A percentile compares a stretch with the other conserved stretches of the same genome.
Evolutionary conservation across 495 filamentous ascomycete genomes (phyloP).

Genomic region (Sphaerosporella brunnea): DNA sequence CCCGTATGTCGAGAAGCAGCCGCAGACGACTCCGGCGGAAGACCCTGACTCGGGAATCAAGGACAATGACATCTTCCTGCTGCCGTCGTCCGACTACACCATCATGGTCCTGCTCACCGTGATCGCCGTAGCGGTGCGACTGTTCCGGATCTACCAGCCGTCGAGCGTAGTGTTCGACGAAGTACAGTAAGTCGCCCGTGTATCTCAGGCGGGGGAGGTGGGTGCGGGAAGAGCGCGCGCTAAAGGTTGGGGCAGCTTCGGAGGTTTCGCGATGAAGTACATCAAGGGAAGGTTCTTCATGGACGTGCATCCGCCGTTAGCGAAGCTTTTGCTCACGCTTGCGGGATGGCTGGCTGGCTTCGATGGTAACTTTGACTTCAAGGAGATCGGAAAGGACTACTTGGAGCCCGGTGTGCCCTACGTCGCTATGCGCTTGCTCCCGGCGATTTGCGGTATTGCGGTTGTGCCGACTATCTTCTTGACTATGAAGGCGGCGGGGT

Average conservation of each 20-base stretch:
- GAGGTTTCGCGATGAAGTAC: slow-evolving; percentile 93
- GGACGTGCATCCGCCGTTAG: slow-evolving; percentile 96
- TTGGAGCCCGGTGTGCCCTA: slow-evolving; percentile 87
- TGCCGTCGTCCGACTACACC: slow-evolving; percentile 68
- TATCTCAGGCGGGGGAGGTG: not conserved
- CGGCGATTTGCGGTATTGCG: slow-evolving; percentile 70
- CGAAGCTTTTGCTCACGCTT: slow-evolving; percentile 86
- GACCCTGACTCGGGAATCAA: slow-evolving; percentile 26
- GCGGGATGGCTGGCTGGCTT: slow-evolving; percentile 93
- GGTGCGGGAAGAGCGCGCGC: not conserved
- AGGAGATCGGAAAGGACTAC: slow-evolving; percentile 98
- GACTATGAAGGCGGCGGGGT: slow-evolving; percentile 79
- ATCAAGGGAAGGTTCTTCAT: slow-evolving; percentile 98
- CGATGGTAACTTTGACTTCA: slow-evolving; percentile 92
- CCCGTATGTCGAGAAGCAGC: not conserved
- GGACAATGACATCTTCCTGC: slow-evolving; percentile 54
- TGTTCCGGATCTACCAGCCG: slow-evolving; percentile 93
- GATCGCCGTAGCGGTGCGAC: slow-evolving; percentile 57
- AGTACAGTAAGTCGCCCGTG: slow-evolving; percentile 61
- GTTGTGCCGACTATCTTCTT: slow-evolving; percentile 84
- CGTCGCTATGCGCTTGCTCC: slow-evolving; percentile 90
- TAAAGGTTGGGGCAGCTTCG: slow-evolving; percentile 46
- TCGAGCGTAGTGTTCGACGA: slow-evolving; percentile 96
- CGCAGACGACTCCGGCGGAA: not conserved
- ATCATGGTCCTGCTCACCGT: slow-evolving; percentile 53